A percentile compares a stretch with the other conserved stretches of the same genome.
Conservation (phyloP, 164 flowering plant genomes). For the Paratinospora sagittata region DNA sequence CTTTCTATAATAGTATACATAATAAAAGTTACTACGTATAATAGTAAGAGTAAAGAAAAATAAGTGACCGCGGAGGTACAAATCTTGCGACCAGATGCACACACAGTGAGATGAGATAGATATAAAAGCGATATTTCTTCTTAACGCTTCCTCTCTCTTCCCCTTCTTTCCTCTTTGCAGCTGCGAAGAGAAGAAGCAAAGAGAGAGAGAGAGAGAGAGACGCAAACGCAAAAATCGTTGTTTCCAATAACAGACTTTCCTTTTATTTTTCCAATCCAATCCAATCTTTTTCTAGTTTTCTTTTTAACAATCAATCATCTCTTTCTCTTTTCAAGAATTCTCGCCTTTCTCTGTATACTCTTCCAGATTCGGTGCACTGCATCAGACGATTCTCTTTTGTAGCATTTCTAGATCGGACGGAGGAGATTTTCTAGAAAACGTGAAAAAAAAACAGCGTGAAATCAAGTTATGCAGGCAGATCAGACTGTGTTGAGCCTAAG, state of each 20-base stretch:
- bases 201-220: neutral
- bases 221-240: neutral
- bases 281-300: neutral
- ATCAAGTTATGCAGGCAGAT: conserved; percentile 87
- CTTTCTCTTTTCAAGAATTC: too few species aligned
- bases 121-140: neutral
- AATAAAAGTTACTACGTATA: too few species aligned
- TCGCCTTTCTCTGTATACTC: neutral
- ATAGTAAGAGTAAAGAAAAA: too few species aligned
- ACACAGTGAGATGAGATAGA: neutral
- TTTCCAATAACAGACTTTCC: neutral
- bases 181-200: neutral
- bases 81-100: too few species aligned
- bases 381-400: conserved; percentile 1
- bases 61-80: too few species aligned
- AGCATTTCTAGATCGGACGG: neutral
- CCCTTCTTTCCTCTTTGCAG: conserved; percentile 4
- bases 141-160: neutral
- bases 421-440: neutral
- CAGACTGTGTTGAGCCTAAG: conserved; percentile 83
- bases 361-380: neutral
- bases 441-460: neutral
- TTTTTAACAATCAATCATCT: neutral
- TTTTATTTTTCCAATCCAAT: neutral
- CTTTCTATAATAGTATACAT: too few species aligned